phyloP scores from a whole-genome alignment of 2,329 filamentous ascomycete genomes.

The Bretziella fagacearum region DNA sequence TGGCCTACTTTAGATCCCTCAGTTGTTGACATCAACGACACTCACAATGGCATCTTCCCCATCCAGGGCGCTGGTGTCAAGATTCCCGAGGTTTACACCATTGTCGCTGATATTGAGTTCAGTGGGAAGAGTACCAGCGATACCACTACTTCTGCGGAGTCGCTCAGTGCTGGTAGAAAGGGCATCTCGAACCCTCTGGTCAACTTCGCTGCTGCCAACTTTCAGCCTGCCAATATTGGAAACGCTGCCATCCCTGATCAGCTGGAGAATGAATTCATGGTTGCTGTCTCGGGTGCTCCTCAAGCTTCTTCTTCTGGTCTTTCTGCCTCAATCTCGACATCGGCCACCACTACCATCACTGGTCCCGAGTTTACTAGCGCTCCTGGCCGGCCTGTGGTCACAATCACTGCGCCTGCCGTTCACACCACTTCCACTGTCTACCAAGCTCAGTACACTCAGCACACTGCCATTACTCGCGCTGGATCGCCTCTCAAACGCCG shows the following conservation, averaged over 20 bases:
- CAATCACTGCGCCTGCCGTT: slow-evolving; percentile 18
- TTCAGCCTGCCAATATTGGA: slow-evolving; percentile 24
- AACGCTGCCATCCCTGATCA: slow-evolving; percentile 29
- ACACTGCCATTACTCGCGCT: slow-evolving; percentile 3
- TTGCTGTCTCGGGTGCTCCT: slow-evolving; percentile 19
- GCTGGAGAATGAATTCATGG: slow-evolving; percentile 29
- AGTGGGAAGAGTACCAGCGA: slow-evolving; percentile 12
- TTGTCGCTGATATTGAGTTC: slow-evolving; percentile 27
- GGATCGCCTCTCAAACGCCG: slow-evolving; percentile 8
- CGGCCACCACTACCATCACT: slow-evolving; percentile 13
- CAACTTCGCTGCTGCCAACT: slow-evolving; percentile 3
- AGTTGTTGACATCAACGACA: slow-evolving; percentile 25
- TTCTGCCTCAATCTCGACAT: background rate
- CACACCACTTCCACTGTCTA: slow-evolving; percentile 23
- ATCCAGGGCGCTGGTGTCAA: slow-evolving; percentile 15
- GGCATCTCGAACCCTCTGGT: background rate
- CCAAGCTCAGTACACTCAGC: slow-evolving; percentile 6
- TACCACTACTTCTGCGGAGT: slow-evolving; percentile 16
- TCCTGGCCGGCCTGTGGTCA: slow-evolving; percentile 7
- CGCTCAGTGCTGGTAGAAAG: background rate
- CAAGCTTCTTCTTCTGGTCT: background rate
- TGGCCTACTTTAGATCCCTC: slow-evolving; percentile 49
- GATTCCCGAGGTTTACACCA: slow-evolving; percentile 26
- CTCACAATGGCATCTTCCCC: slow-evolving; percentile 25
- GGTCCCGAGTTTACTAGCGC: background rate